Evolutionary conservation across 2,329 filamentous ascomycete species (phyloP).

Genomic region (Periconia digitata): DNA sequence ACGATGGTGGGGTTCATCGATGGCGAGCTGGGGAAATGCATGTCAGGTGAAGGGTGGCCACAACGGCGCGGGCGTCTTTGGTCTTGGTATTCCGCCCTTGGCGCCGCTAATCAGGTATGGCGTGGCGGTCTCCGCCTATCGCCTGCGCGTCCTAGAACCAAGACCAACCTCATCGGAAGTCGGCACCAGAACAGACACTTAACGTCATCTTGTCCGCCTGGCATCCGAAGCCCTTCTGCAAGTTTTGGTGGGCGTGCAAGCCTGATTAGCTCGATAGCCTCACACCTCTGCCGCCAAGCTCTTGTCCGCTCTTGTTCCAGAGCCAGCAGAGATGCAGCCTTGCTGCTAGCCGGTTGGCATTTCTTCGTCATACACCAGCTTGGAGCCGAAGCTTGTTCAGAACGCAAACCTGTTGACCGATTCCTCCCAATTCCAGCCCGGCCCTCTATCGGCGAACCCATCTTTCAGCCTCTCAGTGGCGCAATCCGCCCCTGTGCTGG

Average conservation of each 20-base stretch:
- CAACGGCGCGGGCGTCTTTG: slow-evolving; percentile 16
- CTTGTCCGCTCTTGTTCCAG: slow-evolving; percentile 1
- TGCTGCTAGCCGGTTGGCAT: neutral
- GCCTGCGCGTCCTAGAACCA: neutral
- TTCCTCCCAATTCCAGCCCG: neutral
- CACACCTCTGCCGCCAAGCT: neutral
- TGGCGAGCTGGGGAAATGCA: slow-evolving; percentile 3
- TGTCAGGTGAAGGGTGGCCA: slow-evolving; percentile 15
- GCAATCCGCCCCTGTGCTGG: too few relatives aligned
- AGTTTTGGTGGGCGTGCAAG: neutral
- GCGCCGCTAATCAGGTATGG: slow-evolving; percentile 7
- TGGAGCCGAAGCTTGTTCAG: slow-evolving; percentile 4
- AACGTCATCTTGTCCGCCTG: neutral
- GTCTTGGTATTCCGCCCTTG: slow-evolving; percentile 29
- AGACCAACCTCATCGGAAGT: slow-evolving; percentile 3
- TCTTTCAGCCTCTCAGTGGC: neutral
- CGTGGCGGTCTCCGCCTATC: slow-evolving; percentile 1
- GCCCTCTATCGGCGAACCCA: neutral
- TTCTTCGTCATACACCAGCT: slow-evolving; percentile 1
- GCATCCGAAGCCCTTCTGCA: neutral
- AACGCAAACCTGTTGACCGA: neutral
- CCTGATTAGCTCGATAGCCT: neutral
- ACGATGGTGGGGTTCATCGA: slow-evolving; percentile 10
- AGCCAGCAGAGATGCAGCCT: neutral
- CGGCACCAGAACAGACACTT: neutral